These are phyloP conservation scores for Elsinoe necatrix DNA, from an alignment of 2,329 filamentous ascomycete genomes.

Conservation along the genomic window DNA sequence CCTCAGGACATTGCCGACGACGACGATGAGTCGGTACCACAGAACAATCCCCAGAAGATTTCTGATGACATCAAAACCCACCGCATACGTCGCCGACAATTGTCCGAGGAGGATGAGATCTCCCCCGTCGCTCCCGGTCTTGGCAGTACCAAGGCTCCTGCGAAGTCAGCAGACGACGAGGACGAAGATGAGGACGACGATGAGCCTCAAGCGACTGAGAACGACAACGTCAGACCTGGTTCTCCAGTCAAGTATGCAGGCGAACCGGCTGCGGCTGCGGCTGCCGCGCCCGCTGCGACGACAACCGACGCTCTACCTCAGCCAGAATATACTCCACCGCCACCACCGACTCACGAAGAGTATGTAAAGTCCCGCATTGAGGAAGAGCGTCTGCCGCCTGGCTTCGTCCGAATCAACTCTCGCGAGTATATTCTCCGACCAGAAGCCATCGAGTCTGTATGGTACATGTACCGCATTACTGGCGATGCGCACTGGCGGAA, in stretches of 20 bases:
- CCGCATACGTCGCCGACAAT: not conserved
- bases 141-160: not conserved
- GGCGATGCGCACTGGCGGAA: constrained; percentile 68
- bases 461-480: constrained; percentile 85
- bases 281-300: not conserved
- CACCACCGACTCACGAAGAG: constrained; percentile 25
- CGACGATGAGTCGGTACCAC: not conserved
- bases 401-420: constrained; percentile 33
- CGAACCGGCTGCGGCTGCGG: not conserved
- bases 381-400: constrained; percentile 34
- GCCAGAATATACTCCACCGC: constrained; percentile 21
- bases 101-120: constrained; percentile 1
- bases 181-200: not conserved
- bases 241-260: constrained; percentile 3
- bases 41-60: constrained; percentile 11
- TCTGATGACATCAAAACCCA: not conserved
- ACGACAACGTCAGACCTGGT: constrained; percentile 8
- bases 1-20: constrained; percentile 12
- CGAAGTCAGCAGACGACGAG: not conserved
- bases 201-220: not conserved
- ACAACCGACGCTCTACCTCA: not conserved
- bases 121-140: not conserved
- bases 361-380: constrained; percentile 29
- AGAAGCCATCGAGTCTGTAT: constrained; percentile 80
- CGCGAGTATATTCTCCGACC: constrained; percentile 44